Base-by-base conservation (phyloP, 306 rosid genomes). In the Glycine latifolia region DNA sequence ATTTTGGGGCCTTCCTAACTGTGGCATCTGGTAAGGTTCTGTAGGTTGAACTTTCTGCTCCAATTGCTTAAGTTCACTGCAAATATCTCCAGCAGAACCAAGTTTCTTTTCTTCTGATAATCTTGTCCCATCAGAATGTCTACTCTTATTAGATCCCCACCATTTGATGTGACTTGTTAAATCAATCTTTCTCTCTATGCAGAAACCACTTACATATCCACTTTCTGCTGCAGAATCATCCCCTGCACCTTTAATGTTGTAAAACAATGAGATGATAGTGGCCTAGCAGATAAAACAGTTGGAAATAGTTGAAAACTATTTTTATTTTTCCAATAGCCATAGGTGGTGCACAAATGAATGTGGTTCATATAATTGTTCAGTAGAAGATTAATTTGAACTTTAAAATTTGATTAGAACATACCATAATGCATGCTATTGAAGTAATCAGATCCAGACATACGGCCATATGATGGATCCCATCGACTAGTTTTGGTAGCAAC, bases 1-100 rank as follows among this genome's bases (percentile, higher is more conserved):
- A 55, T 85, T 91, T 81, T 70, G 90, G 61, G 67, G 79, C 68
- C 70, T 55, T 16, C 98, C 99, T 83, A 96, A 85, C 80, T 80
- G 78, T 3, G 99, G 99, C 94, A 96, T 91, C 90, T 92, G 91
- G 88, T 91, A 96, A 85, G 98, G 97, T 82, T 92, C 98, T n/a
- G 91, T 87, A 2, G 86, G 97, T 82, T 85, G 90, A 55, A 76
- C 76, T 77, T 85, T 87, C 91, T 91, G 91, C 79, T 91, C 97
- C 83, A 93, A 79, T 75, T 90, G 83, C 79, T 89, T 96, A 17
- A 96, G 91, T 77, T 96, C 99, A 59, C 89, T 71, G 83, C 85
- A 88, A 73, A 87, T 48, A 81, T 93, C 99, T 77, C 94, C 97
- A 39, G 84, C 82, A 79, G 82, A 79, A 69, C 90, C 73, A 31